Base-by-base conservation (phyloP, 2,329 filamentous ascomycete species). In the Colletotrichum tropicicola region DNA sequence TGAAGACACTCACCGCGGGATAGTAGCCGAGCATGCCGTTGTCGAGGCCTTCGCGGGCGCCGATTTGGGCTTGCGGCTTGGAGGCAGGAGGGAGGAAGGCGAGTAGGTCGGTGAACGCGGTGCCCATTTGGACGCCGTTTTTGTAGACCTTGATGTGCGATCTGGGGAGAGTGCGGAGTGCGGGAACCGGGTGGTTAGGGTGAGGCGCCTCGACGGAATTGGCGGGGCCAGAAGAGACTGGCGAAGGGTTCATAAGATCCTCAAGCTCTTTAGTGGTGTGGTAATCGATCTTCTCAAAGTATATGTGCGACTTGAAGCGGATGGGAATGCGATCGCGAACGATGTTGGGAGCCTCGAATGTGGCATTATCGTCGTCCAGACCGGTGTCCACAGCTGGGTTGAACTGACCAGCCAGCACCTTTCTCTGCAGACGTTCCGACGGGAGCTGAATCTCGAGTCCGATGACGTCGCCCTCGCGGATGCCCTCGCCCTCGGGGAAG, bases 1-100 rank as follows among this genome's bases (percentile, higher is more conserved):
- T 90, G 79, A 98, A 98, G 21, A 96, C 92, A 71, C 94, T 96
- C 19, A 99, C 89, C 21, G 94, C 93, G 2, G 96, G 96, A 73
- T 97, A 97, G 79, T 99, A 99, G 10, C 96, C 97, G 2, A 98
- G 87, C 85, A 96, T 92, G 35, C 95, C 96, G 73, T 99, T 96
- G 73, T 99, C 96, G 67, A 97, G 89, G 27, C 93, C 93, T 67
- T 96, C 92, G 52, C 96, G 85, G 17, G 92, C 93, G 12, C 92
- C 93, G 43, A 91, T 85, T 68, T 92, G 89, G 6, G 86, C 81
- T 65, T 89, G 87, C 5, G 91, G 91, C 66, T 89, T 89, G 5
- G 93, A 97, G 1, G 96, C 94, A 0, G 94, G 95, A 0, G 96
- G 96, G 1, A 99, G 83, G 78, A 99, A 99, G 3, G 94, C 90